Conservation (phyloP, 148 eudicot species). For the Nyssa sinensis region DNA sequence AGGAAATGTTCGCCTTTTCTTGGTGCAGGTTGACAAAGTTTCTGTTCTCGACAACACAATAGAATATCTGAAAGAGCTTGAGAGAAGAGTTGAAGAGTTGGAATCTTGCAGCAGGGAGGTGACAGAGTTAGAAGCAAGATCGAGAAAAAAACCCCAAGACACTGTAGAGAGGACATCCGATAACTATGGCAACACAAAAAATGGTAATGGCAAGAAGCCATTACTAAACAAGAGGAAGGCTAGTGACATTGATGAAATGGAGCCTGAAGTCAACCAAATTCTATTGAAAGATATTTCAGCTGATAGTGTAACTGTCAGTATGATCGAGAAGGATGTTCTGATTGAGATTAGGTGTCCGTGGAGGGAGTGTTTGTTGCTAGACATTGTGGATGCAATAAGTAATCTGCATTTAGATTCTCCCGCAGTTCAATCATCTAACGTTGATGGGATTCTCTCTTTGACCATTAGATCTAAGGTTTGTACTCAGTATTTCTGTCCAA, state of each 20-base stretch:
- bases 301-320: conserved; percentile 33
- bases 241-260: conserved; percentile 19
- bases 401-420: conserved; percentile 50
- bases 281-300: conserved; percentile 18
- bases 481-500: not conserved
- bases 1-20: not conserved
- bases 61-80: conserved; percentile 53
- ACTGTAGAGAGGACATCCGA: conserved; percentile 49
- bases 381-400: conserved; percentile 51
- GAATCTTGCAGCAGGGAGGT: conserved; percentile 42
- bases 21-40: conserved; percentile 63
- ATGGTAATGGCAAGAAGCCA: conserved; percentile 18
- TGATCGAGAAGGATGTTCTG: conserved; percentile 40
- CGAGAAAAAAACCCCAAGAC: conserved; percentile 38
- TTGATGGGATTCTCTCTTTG: conserved; percentile 51
- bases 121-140: conserved; percentile 21
- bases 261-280: conserved; percentile 11
- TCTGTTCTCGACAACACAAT: conserved; percentile 74
- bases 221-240: conserved; percentile 43
- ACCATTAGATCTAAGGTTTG: conserved; percentile 59
- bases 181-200: conserved; percentile 32
- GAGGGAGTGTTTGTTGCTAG: conserved; percentile 52
- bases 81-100: conserved; percentile 50
- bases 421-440: conserved; percentile 55
- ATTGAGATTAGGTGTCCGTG: conserved; percentile 57